Percentiles rank a stretch among this genome's conserved stretches.
Conservation (phyloP, 768 basidiomycete species). For the Mycena belliarum region DNA sequence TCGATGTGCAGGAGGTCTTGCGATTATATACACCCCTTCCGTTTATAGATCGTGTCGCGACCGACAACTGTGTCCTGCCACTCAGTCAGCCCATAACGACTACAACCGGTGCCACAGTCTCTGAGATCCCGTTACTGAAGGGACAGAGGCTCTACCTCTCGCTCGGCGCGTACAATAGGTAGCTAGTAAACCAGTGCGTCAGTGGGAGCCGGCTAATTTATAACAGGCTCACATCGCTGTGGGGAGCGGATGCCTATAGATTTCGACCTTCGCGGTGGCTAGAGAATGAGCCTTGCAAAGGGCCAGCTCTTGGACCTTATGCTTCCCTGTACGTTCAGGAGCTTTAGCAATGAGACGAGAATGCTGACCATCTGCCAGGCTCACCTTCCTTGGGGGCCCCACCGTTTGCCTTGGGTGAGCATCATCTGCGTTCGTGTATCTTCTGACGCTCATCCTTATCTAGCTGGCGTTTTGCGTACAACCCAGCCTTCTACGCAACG, state of each 20-base stretch:
- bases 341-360: neutral
- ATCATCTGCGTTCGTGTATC: no score
- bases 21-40: neutral
- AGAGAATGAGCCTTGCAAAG: neutral
- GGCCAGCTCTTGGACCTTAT: neutral
- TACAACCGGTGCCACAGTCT: slow-evolving; percentile 7
- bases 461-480: slow-evolving; percentile 22
- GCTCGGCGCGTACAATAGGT: slow-evolving; percentile 18
- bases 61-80: slow-evolving; percentile 11
- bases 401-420: neutral
- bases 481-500: neutral
- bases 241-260: slow-evolving; percentile 23
- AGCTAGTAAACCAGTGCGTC: neutral
- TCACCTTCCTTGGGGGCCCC: neutral
- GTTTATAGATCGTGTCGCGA: slow-evolving; percentile 8
- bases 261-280: slow-evolving; percentile 17
- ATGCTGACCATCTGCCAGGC: neutral
- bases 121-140: slow-evolving; percentile 11
- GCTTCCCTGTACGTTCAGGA: neutral
- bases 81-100: slow-evolving; percentile 15
- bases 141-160: slow-evolving; percentile 10
- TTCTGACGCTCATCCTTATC: neutral
- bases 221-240: slow-evolving; percentile 8
- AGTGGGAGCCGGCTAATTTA: neutral
- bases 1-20: neutral